Percentiles rank a stretch among this genome's conserved stretches.
Conservation (phyloP, 202 grass and related monocot species). For the Panicum hallii region DNA sequence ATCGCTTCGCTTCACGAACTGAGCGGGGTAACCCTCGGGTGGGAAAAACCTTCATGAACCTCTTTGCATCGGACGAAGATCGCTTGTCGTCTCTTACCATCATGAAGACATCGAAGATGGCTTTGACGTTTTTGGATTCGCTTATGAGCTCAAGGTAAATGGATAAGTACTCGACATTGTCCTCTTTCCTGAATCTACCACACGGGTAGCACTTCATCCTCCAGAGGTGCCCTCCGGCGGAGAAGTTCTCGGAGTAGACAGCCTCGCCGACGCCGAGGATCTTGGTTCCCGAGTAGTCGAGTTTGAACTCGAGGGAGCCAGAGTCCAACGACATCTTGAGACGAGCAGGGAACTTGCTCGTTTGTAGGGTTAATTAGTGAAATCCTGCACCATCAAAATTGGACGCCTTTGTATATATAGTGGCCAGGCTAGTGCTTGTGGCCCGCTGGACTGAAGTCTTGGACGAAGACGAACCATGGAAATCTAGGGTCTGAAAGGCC, state of each 20-base stretch:
- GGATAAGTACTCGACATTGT: neutral
- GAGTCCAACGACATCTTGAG: neutral
- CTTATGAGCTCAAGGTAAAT: conserved; percentile 23
- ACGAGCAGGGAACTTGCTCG: too few species aligned
- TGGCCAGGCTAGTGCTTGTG: too few species aligned
- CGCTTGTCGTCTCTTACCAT: neutral
- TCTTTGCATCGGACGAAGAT: neutral
- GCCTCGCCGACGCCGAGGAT: neutral
- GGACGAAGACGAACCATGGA: too few species aligned
- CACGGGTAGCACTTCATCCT: conserved; percentile 23
- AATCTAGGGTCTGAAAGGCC: too few species aligned
- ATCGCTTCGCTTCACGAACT: neutral
- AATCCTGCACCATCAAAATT: too few species aligned
- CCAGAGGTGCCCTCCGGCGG: conserved; percentile 20
- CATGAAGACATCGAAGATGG: conserved; percentile 11
- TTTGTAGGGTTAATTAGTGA: too few species aligned
- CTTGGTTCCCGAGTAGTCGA: neutral
- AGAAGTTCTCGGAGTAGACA: neutral
- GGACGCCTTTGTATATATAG: too few species aligned
- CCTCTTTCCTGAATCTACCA: neutral
- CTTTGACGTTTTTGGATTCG: neutral
- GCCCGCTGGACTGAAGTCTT: too few species aligned
- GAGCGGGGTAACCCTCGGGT: neutral
- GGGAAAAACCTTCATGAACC: neutral
- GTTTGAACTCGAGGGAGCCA: neutral